Percentiles rank a stretch among this genome's conserved stretches.
Evolutionary conservation across 768 basidiomycete genomes (phyloP).

Genomic region (Brasilioporus rufonigricans): DNA sequence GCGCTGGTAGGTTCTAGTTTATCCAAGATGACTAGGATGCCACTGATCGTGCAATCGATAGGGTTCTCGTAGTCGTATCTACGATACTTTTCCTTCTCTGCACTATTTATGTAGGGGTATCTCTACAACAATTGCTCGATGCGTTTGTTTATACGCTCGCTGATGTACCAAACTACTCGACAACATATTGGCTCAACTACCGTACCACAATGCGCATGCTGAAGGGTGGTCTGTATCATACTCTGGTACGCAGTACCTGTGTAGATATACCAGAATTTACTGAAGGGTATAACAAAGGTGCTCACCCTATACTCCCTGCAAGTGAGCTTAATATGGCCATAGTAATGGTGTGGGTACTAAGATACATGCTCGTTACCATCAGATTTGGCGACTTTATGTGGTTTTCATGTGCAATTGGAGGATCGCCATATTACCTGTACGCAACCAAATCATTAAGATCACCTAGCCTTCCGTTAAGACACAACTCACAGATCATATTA

Average conservation of each 20-base stretch:
- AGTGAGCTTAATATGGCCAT: background rate
- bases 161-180: background rate
- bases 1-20: background rate
- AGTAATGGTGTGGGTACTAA: background rate
- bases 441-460: background rate
- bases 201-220: background rate
- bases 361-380: background rate
- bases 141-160: background rate
- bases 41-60: background rate
- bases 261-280: background rate
- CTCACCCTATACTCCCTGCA: background rate
- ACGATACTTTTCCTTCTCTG: background rate
- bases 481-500: background rate
- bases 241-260: background rate
- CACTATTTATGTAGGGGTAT: background rate
- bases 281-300: background rate
- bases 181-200: constrained; percentile 1
- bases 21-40: background rate
- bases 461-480: background rate
- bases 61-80: background rate
- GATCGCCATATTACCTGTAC: background rate
- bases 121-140: constrained; percentile 1
- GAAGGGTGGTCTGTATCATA: background rate
- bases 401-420: constrained; percentile 1
- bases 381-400: constrained; percentile 5